Conservation (phyloP, 2,329 filamentous ascomycete genomes). For the Chalara sp. region DNA sequence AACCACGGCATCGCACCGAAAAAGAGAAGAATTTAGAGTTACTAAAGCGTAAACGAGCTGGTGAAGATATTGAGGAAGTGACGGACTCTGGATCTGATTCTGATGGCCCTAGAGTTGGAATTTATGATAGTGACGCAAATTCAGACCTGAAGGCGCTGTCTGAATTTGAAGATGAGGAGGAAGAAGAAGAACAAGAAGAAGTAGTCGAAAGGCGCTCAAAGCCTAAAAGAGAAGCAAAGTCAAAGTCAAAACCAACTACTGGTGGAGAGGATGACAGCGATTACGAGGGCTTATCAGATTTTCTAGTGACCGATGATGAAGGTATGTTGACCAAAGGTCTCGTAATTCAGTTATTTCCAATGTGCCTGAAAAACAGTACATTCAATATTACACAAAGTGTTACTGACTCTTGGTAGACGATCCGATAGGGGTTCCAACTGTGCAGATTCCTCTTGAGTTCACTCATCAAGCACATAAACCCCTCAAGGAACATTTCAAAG, state of each 20-base stretch:
- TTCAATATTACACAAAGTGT: too few relatives aligned
- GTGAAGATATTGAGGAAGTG: conserved; percentile 31
- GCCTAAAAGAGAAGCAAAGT: conserved; percentile 1
- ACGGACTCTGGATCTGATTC: conserved; percentile 24
- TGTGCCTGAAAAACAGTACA: too few relatives aligned
- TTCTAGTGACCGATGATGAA: conserved; percentile 57
- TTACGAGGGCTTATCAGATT: conserved; percentile 37
- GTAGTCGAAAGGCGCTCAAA: conserved; percentile 12
- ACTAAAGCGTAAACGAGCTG: conserved; percentile 31
- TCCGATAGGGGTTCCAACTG: conserved; percentile 47
- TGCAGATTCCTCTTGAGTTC: conserved; percentile 59
- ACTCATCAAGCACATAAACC: conserved; percentile 60
- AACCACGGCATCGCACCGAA: conserved; percentile 26
- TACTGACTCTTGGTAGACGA: too few relatives aligned
- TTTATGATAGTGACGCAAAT: conserved; percentile 13
- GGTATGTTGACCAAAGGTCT: conserved; percentile 22
- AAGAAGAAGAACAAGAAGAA: conserved; percentile 25
- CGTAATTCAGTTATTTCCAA: too few relatives aligned
- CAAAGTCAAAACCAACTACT: conserved; percentile 1
- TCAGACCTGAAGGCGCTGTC: conserved; percentile 36
- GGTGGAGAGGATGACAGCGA: conserved; percentile 17
- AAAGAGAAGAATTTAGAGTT: conserved; percentile 36
- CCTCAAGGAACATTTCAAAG: conserved; percentile 64
- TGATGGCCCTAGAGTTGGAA: neutral
- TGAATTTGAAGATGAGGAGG: conserved; percentile 41